phyloP scores from a whole-genome alignment of 768 basidiomycete genomes.

The Lentinula edodes region DNA sequence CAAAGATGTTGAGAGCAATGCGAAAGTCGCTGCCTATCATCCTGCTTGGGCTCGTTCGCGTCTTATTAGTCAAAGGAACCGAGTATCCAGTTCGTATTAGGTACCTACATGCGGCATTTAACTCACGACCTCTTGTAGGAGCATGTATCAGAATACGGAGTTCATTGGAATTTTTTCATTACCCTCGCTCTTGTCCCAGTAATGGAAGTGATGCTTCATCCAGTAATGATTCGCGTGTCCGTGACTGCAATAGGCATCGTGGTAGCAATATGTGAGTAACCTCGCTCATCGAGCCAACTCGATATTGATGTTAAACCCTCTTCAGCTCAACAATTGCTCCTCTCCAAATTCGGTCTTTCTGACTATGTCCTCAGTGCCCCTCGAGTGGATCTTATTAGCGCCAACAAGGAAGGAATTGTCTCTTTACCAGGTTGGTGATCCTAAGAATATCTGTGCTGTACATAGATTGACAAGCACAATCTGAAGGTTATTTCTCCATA shows the following conservation, averaged over 20 bases:
- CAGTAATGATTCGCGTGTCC: constrained; percentile 51
- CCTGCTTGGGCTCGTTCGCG: constrained; percentile 67
- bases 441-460: background rate
- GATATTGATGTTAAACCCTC: background rate
- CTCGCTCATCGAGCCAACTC: background rate
- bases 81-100: constrained; percentile 80
- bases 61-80: constrained; percentile 84
- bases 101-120: background rate
- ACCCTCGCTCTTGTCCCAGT: constrained; percentile 81
- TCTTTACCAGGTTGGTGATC: constrained; percentile 57
- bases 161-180: constrained; percentile 99
- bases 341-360: constrained; percentile 54
- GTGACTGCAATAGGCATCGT: constrained; percentile 58
- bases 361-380: constrained; percentile 60
- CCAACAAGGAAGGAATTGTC: constrained; percentile 90
- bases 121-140: constrained; percentile 41
- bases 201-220: constrained; percentile 64
- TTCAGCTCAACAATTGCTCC: constrained; percentile 67
- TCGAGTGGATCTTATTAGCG: constrained; percentile 57
- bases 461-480: background rate
- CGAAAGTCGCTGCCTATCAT: constrained; percentile 65
- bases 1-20: constrained; percentile 46
- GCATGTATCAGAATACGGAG: constrained; percentile 93
- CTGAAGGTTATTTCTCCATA: constrained; percentile 80
- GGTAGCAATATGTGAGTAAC: constrained; percentile 49